phyloP scores from a whole-genome alignment of 2,329 filamentous ascomycete genomes.

The Pezicula radicicola region DNA sequence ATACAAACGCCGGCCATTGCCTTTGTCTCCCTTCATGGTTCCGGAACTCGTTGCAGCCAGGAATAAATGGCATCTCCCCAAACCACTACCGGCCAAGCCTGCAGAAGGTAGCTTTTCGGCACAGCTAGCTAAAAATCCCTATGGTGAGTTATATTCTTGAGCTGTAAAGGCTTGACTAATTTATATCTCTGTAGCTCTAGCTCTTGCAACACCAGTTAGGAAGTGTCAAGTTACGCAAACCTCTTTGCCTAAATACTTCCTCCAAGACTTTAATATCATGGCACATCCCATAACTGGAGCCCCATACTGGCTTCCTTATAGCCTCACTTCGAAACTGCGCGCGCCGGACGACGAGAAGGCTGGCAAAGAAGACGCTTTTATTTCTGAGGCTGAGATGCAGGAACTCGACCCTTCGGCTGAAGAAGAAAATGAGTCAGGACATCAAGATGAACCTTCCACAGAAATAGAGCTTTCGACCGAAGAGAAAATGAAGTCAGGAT shows the following conservation, averaged over 20 bases:
- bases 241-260: slow-evolving; percentile 56
- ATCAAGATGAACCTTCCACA: too few relatives aligned
- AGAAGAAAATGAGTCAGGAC: too few relatives aligned
- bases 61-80: slow-evolving; percentile 21
- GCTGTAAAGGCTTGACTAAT: slow-evolving; percentile 3
- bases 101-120: slow-evolving; percentile 44
- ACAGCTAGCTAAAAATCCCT: slow-evolving; percentile 59
- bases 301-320: slow-evolving; percentile 55
- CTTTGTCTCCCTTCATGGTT: slow-evolving; percentile 46
- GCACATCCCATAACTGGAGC: slow-evolving; percentile 48
- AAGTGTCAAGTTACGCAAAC: slow-evolving; percentile 46
- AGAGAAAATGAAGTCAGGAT: too few relatives aligned
- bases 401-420: too few relatives aligned
- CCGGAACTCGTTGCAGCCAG: slow-evolving; percentile 33
- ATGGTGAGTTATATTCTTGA: slow-evolving; percentile 45
- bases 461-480: too few relatives aligned
- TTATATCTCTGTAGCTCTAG: slow-evolving; percentile 44
- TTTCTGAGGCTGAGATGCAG: not conserved
- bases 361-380: not conserved
- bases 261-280: slow-evolving; percentile 58
- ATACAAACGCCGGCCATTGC: slow-evolving; percentile 28
- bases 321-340: slow-evolving; percentile 23
- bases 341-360: not conserved
- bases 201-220: slow-evolving; percentile 59
- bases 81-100: slow-evolving; percentile 33